Evolutionary conservation across 257 asterid genomes (phyloP), one percentile per base, ranked within the genome.

Genomic region (Thymus mandschuricus): DNA sequence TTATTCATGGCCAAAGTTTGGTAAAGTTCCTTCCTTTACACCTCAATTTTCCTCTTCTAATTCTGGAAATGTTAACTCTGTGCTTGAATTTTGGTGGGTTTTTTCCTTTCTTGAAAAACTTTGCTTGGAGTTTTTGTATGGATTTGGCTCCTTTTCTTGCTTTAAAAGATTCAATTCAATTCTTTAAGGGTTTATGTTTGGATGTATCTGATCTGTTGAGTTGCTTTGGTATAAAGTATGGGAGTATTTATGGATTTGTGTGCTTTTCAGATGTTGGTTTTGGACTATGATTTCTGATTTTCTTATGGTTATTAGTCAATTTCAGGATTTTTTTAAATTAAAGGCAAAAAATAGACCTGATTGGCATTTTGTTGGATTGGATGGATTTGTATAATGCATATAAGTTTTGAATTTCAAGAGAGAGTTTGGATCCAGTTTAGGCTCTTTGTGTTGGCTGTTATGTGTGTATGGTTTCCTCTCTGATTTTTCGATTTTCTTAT

Each of bases 1-100:
- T 56, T 72, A 75, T 68, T 27, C 74, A 31, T 15, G 52, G 64
- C 52, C 60, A 73, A 76, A 82, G 74, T 82, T 60, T 68, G 89
- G 93, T 88, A 82, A 80, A 79, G 81, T 72, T 74, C 46, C 74
- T 63, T 64, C 64, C 78, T 71, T 76, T 71, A 58, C 60, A 70
- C 29, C 60, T 52, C 73, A 15, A 7, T 7, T 52, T 55, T 2
- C 8, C 29, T 9, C 9, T 28, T 54, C 33, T 41, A 33, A 70
- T 74, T 46, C 66, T 66, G 49, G 29, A 29, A 38, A 43, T 69
- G 68, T 77, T 74, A 78, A 64, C 80, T 79, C 46, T 81, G 74
- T 62, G 81, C 70, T 60, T 75, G 69, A 33, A 58, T 68, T 21
- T 75, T 66, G 50, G 30, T 71, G 73, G 64, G 64, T 29, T 48